phyloP scores from a whole-genome alignment of 176 grass and related monocot genomes.

The Oryza australiensis region DNA sequence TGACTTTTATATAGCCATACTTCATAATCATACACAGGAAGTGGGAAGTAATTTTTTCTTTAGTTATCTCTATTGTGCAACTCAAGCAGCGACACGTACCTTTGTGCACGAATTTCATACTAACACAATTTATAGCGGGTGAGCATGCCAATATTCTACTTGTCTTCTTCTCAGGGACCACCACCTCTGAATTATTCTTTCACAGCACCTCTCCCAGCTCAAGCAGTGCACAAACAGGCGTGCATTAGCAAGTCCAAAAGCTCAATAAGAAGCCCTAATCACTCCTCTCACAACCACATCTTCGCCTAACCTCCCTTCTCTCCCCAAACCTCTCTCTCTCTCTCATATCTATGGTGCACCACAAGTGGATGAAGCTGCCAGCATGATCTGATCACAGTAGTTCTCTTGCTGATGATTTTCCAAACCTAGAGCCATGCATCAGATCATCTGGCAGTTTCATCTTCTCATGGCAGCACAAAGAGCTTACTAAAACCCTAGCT shows the following conservation, averaged over 20 bases:
- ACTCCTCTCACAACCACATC: conserved; percentile 6
- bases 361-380: conserved; percentile 43
- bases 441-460: conserved; percentile 36
- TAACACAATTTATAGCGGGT: not conserved
- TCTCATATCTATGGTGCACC: conserved; percentile 10
- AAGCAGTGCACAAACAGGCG: conserved; percentile 3
- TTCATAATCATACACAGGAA: not conserved
- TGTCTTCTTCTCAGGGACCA: not conserved
- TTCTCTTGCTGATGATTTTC: not conserved
- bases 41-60: not conserved
- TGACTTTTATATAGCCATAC: not conserved
- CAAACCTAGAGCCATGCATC: not conserved
- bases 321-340: not conserved
- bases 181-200: conserved; percentile 23
- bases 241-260: not conserved
- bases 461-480: conserved; percentile 32
- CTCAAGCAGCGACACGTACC: not conserved
- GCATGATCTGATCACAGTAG: conserved; percentile 32
- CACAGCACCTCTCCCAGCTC: conserved; percentile 7
- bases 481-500: conserved; percentile 2
- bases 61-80: not conserved
- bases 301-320: not conserved
- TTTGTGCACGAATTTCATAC: not conserved
- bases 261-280: conserved; percentile 3
- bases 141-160: conserved; percentile 23